A percentile compares a stretch with the other conserved stretches of the same genome.
Evolutionary conservation across 129 eudicot species (phyloP).

Genomic region (Artemisia annua): DNA sequence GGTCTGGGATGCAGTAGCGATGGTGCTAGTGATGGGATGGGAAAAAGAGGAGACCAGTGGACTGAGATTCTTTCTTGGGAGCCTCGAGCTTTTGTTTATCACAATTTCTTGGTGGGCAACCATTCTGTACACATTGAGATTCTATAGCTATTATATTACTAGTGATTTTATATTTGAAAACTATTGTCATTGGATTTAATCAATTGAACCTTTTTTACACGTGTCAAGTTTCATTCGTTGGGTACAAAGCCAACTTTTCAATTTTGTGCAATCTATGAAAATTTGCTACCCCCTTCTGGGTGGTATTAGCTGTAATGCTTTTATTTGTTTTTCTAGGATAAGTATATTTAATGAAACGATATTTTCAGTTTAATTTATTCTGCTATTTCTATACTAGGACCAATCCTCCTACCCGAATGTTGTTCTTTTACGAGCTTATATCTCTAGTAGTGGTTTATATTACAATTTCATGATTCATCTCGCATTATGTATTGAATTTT

Average conservation of each 20-base stretch:
- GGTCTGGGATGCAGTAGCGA: constrained; percentile 39
- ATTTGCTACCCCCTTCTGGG: too few species aligned
- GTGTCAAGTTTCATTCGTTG: too few species aligned
- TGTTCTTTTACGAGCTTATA: constrained; percentile 1
- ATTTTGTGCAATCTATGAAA: too few species aligned
- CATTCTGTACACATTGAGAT: not conserved
- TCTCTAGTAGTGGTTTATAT: not conserved
- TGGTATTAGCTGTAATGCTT: too few species aligned
- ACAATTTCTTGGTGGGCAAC: constrained; percentile 79
- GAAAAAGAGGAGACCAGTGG: constrained; percentile 80
- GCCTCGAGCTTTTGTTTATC: constrained; percentile 91
- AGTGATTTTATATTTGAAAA: constrained; percentile 5
- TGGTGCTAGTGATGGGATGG: constrained; percentile 48
- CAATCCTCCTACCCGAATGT: not conserved
- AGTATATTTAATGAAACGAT: too few species aligned
- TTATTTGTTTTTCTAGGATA: too few species aligned
- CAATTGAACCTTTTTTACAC: not conserved
- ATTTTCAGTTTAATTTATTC: too few species aligned
- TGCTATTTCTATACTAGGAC: too few species aligned
- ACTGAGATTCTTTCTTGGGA: constrained; percentile 96
- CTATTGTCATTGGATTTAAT: constrained; percentile 5
- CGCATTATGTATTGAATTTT: not conserved
- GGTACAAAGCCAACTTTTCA: too few species aligned
- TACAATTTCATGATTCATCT: constrained; percentile 1
- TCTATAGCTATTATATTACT: not conserved